These are phyloP conservation scores for Aspergillus caelatus DNA, from an alignment of 2,329 filamentous ascomycete species.

Conservation along the genomic window DNA sequence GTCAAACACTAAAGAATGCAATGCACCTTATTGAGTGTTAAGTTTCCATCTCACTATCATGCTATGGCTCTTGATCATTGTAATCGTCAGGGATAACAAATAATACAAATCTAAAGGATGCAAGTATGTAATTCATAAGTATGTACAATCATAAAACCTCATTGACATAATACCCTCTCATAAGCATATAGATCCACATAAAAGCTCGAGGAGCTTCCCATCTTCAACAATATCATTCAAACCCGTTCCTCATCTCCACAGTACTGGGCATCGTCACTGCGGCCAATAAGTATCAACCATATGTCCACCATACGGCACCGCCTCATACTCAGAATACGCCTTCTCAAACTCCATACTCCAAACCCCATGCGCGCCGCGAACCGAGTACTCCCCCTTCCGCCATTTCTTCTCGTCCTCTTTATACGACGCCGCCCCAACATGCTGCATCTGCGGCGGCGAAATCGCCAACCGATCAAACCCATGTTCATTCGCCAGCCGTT, in stretches of 20 bases:
- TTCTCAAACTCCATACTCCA: slow-evolving; percentile 29
- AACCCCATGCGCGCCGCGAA: slow-evolving; percentile 28
- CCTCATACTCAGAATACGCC: slow-evolving; percentile 12
- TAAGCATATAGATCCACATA: slow-evolving; percentile 4
- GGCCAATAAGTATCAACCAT: neutral
- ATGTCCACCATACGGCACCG: neutral
- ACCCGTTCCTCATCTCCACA: neutral
- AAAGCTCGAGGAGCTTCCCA: neutral
- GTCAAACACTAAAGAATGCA: neutral
- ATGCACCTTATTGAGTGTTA: neutral
- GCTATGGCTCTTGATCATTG: neutral
- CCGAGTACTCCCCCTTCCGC: slow-evolving; percentile 16
- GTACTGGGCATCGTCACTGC: neutral
- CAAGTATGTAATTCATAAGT: neutral
- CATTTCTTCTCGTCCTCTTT: slow-evolving; percentile 25
- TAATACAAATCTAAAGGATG: neutral
- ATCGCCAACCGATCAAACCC: slow-evolving; percentile 23
- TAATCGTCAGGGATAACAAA: neutral
- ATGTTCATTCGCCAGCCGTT: slow-evolving; percentile 19
- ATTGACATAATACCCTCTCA: neutral
- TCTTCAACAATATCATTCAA: neutral
- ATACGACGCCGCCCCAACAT: slow-evolving; percentile 27
- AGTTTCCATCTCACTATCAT: neutral
- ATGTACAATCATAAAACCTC: slow-evolving; percentile 4
- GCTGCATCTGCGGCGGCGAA: slow-evolving; percentile 29